Evolutionary conservation across 805 yeast species (phyloP).

Genomic region (Hanseniaspora thailandica): DNA sequence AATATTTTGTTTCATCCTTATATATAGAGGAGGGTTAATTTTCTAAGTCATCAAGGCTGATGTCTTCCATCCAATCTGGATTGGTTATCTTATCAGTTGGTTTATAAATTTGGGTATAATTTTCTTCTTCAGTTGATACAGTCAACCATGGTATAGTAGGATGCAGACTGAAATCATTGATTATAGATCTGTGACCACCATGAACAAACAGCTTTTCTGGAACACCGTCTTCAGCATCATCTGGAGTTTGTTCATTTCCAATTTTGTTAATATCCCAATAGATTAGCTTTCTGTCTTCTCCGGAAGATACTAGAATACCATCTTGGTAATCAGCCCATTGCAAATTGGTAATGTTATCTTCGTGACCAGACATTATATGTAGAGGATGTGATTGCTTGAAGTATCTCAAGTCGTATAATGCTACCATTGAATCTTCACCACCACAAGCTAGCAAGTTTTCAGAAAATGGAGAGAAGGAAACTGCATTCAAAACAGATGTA

Average conservation of each 20-base stretch:
- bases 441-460: conserved; percentile 54
- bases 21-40: no score
- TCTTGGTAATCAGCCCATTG: conserved; percentile 72
- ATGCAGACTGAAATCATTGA: conserved; percentile 62
- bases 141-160: conserved; percentile 61
- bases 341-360: conserved; percentile 54
- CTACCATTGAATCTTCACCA: conserved; percentile 54
- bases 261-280: conserved; percentile 71
- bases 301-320: conserved; percentile 65
- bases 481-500: conserved; percentile 41
- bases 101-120: conserved; percentile 38
- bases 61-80: conserved; percentile 14
- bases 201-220: conserved; percentile 86
- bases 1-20: no score
- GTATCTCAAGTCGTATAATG: conserved; percentile 51
- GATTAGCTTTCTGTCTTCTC: conserved; percentile 64
- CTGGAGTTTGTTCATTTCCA: conserved; percentile 76
- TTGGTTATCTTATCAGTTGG: conserved; percentile 29
- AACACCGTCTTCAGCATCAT: conserved; percentile 82
- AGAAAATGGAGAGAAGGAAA: conserved; percentile 56
- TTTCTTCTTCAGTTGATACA: conserved; percentile 43
- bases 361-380: conserved; percentile 73
- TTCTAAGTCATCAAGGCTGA: conserved; percentile 18
- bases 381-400: conserved; percentile 32
- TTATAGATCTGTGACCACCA: conserved; percentile 76